phyloP scores from a whole-genome alignment of 305 asterid genomes.

The Fraxinus velutina region DNA sequence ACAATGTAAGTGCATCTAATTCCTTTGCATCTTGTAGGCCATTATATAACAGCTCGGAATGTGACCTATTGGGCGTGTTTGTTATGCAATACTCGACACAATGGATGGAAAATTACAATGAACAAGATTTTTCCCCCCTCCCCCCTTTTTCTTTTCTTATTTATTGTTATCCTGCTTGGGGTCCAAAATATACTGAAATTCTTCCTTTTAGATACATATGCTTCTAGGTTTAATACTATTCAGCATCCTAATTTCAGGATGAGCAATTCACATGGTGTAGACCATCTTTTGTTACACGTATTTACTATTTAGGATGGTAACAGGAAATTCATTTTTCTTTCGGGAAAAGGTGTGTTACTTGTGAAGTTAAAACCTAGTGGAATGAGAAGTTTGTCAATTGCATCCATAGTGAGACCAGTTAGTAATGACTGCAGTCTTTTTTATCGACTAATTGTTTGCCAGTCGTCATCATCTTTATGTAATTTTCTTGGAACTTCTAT shows the following conservation, averaged over 20 bases:
- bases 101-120: not conserved
- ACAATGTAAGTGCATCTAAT: constrained; percentile 54
- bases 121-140: not conserved
- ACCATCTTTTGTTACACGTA: not conserved
- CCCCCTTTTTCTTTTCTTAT: not conserved
- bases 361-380: not conserved
- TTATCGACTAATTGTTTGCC: not conserved
- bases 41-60: not conserved
- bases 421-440: not conserved
- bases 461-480: not conserved
- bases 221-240: not conserved
- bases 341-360: not conserved
- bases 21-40: not conserved
- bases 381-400: not conserved
- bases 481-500: not conserved
- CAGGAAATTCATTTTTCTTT: not conserved
- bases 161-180: not conserved
- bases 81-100: not conserved
- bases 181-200: not conserved
- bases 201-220: not conserved
- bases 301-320: not conserved
- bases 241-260: not conserved
- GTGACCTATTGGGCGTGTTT: not conserved
- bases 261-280: not conserved
- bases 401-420: not conserved